phyloP scores from a whole-genome alignment of 208 protist genomes.

The Leishmania mexicana region DNA sequence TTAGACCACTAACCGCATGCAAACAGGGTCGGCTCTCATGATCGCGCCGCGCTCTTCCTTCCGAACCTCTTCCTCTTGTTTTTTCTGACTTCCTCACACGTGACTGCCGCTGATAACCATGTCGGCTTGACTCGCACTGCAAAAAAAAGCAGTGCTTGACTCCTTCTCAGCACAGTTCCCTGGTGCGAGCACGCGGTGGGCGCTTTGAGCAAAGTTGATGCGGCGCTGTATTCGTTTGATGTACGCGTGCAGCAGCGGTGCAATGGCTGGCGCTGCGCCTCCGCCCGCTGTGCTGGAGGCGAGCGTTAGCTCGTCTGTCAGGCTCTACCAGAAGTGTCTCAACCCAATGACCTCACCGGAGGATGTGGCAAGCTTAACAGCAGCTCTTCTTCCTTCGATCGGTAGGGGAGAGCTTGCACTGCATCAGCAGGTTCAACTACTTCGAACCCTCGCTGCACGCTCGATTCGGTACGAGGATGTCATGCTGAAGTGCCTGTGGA shows the following conservation, averaged over 20 bases:
- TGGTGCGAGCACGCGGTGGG: neutral
- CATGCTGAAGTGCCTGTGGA: conserved; percentile 63
- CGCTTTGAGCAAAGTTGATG: neutral
- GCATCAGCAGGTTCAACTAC: conserved; percentile 29
- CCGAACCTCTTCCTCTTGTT: neutral
- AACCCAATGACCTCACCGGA: conserved; percentile 14
- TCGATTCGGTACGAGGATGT: conserved; percentile 68
- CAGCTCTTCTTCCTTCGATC: conserved; percentile 23
- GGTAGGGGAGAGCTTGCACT: conserved; percentile 9
- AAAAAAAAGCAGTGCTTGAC: neutral
- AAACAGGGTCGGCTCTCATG: neutral
- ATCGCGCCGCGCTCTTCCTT: neutral
- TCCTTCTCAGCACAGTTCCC: neutral
- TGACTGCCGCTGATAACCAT: neutral
- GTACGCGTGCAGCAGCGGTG: neutral
- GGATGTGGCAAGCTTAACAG: conserved; percentile 17
- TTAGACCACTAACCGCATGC: neutral
- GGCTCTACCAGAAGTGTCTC: conserved; percentile 16
- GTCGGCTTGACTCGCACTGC: neutral
- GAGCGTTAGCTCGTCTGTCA: neutral
- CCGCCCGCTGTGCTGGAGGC: conserved; percentile 3
- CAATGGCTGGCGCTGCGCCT: neutral
- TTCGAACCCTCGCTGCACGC: conserved; percentile 29
- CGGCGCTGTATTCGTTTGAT: conserved; percentile 4
- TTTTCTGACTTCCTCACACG: neutral